Evolutionary conservation across 2,329 filamentous ascomycete species (phyloP).

Genomic region (Aspergillus puulaauensis): DNA sequence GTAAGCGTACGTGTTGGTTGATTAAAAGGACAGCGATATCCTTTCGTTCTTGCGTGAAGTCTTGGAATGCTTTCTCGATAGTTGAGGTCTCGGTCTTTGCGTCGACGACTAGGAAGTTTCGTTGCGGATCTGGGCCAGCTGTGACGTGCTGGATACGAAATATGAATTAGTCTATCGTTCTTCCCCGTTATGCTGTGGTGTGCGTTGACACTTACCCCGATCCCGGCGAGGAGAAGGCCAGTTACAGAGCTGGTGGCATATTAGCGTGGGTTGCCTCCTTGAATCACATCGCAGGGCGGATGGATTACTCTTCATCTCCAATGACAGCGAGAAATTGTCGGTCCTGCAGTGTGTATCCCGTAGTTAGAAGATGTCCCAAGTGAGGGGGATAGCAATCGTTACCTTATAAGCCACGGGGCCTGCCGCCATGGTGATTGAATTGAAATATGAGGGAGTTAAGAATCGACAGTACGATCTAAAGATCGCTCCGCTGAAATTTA

Average conservation of each 20-base stretch:
- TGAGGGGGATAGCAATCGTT: slow-evolving; percentile 18
- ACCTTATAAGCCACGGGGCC: slow-evolving; percentile 58
- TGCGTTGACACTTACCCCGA: slow-evolving; percentile 66
- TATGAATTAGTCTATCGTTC: slow-evolving; percentile 3
- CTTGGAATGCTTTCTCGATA: slow-evolving; percentile 87
- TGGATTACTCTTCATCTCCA: slow-evolving; percentile 74
- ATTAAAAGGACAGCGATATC: slow-evolving; percentile 96
- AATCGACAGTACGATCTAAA: too few species aligned
- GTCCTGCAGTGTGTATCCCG: slow-evolving; percentile 54
- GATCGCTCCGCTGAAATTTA: neutral
- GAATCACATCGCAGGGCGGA: neutral
- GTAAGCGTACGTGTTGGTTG: slow-evolving; percentile 80
- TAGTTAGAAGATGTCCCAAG: slow-evolving; percentile 31
- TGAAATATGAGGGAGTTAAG: neutral
- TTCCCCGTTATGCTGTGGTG: neutral
- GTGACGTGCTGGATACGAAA: slow-evolving; percentile 72
- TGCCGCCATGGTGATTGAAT: slow-evolving; percentile 56
- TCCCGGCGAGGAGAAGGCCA: slow-evolving; percentile 88
- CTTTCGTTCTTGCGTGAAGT: slow-evolving; percentile 85
- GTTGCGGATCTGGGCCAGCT: slow-evolving; percentile 80
- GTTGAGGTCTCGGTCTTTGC: slow-evolving; percentile 82
- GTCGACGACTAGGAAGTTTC: slow-evolving; percentile 98
- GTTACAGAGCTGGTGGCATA: slow-evolving; percentile 74
- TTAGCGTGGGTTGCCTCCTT: slow-evolving; percentile 16
- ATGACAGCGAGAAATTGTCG: slow-evolving; percentile 96